Evolutionary conservation across 768 basidiomycete species (phyloP).

Genomic region (Gautieria morchelliformis): DNA sequence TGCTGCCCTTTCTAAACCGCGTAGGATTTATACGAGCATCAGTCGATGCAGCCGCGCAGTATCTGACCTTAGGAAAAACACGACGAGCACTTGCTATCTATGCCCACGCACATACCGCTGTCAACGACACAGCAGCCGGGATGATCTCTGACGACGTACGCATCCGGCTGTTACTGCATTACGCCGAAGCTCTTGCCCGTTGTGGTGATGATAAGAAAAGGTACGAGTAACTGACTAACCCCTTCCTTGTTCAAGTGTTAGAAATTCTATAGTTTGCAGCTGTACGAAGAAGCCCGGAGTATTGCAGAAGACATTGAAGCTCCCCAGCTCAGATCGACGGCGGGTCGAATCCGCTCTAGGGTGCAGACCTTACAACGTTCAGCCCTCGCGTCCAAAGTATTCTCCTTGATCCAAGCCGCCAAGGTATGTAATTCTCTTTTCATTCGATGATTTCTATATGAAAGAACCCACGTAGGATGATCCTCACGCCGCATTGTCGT

Average conservation of each 20-base stretch:
- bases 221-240: conserved; percentile 25
- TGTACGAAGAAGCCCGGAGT: conserved; percentile 7
- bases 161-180: conserved; percentile 49
- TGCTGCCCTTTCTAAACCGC: not conserved
- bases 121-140: conserved; percentile 26
- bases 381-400: conserved; percentile 62
- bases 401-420: conserved; percentile 57
- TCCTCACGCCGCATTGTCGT: conserved; percentile 41
- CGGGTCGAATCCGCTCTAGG: conserved; percentile 48
- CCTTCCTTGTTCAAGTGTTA: conserved; percentile 21
- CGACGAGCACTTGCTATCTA: conserved; percentile 61
- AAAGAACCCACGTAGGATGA: conserved; percentile 42
- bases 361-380: conserved; percentile 55
- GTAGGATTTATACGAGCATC: conserved; percentile 57
- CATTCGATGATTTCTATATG: not conserved
- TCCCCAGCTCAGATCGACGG: conserved; percentile 27
- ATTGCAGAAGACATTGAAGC: not conserved
- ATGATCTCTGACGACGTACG: conserved; percentile 42
- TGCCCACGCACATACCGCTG: conserved; percentile 38
- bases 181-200: conserved; percentile 55
- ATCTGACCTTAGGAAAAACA: conserved; percentile 65
- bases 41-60: conserved; percentile 69
- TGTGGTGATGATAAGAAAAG: conserved; percentile 50
- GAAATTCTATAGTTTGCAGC: conserved; percentile 20
- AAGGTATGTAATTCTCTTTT: conserved; percentile 34